Conservation (phyloP, 2,329 filamentous ascomycete species). For the Seiridium unicorne region DNA sequence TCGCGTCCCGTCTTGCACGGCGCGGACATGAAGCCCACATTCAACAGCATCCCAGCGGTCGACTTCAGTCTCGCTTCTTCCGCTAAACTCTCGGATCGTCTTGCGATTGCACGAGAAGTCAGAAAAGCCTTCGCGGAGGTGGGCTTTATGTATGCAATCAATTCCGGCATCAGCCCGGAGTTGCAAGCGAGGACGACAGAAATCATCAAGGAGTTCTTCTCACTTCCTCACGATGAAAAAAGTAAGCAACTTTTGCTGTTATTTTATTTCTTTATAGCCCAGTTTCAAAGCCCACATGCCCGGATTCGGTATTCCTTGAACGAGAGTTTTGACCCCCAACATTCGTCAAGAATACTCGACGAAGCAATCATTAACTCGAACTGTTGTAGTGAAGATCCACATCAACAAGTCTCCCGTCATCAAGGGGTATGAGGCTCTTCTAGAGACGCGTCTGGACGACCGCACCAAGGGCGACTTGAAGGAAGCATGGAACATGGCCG, state of each 20-base stretch:
- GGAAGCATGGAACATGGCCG: slow-evolving; percentile 8
- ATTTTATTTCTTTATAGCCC: too few species aligned
- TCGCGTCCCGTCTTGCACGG: neutral
- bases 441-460: slow-evolving; percentile 7
- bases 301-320: too few species aligned
- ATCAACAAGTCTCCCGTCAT: slow-evolving; percentile 5
- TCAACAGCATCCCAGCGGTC: slow-evolving; percentile 2
- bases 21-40: slow-evolving; percentile 5
- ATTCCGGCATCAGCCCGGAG: neutral
- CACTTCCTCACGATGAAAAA: neutral
- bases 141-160: slow-evolving; percentile 11
- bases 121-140: slow-evolving; percentile 4
- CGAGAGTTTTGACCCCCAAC: too few species aligned
- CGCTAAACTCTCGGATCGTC: neutral
- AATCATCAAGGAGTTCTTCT: slow-evolving; percentile 4
- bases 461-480: slow-evolving; percentile 7
- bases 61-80: slow-evolving; percentile 4
- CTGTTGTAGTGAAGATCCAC: slow-evolving; percentile 1
- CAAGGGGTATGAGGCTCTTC: slow-evolving; percentile 7
- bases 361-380: too few species aligned
- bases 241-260: neutral
- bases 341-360: too few species aligned
- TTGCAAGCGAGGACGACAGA: neutral
- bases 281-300: too few species aligned
- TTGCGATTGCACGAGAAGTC: slow-evolving; percentile 1